Evolutionary conservation across 2,329 filamentous ascomycete genomes (phyloP).

Genomic region (Xylaria sp.): DNA sequence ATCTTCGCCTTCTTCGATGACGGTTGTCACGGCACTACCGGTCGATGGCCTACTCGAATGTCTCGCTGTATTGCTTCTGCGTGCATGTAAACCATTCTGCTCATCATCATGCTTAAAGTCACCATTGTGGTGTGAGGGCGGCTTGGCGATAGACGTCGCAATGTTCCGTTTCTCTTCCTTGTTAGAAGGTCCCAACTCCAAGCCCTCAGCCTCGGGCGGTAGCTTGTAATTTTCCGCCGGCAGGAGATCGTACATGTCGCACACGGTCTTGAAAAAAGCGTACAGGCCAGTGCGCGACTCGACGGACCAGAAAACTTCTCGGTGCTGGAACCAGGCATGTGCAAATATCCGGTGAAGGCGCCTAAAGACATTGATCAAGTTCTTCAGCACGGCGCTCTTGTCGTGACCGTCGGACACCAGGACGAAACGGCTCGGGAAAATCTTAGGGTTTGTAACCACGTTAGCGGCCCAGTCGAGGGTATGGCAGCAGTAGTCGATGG

Average conservation of each 20-base stretch:
- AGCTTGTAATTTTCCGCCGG: slow-evolving; percentile 96
- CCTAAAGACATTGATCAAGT: slow-evolving; percentile 94
- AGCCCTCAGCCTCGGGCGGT: slow-evolving; percentile 89
- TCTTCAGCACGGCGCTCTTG: slow-evolving; percentile 75
- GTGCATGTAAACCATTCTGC: slow-evolving; percentile 59
- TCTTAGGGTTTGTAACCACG: slow-evolving; percentile 91
- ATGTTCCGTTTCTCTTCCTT: slow-evolving; percentile 56
- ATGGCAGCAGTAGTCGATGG: slow-evolving; percentile 99
- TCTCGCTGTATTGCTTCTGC: slow-evolving; percentile 79
- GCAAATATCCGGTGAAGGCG: slow-evolving; percentile 96
- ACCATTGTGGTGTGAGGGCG: slow-evolving; percentile 45
- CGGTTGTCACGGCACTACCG: slow-evolving; percentile 81
- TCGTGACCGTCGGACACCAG: slow-evolving; percentile 67
- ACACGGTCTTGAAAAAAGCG: slow-evolving; percentile 96
- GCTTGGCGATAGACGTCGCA: slow-evolving; percentile 51
- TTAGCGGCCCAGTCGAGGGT: slow-evolving; percentile 98
- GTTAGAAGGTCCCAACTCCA: slow-evolving; percentile 63
- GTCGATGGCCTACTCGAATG: slow-evolving; percentile 85
- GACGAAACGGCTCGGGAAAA: slow-evolving; percentile 87
- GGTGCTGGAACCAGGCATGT: slow-evolving; percentile 98
- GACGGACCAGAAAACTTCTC: slow-evolving; percentile 93
- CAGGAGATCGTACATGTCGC: slow-evolving; percentile 88
- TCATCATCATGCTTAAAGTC: slow-evolving; percentile 58
- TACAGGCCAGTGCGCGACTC: slow-evolving; percentile 93
- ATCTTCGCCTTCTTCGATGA: slow-evolving; percentile 86